phyloP scores from a whole-genome alignment of 108 stramenopile genomes.

The Chaetoceros tenuissimus region DNA sequence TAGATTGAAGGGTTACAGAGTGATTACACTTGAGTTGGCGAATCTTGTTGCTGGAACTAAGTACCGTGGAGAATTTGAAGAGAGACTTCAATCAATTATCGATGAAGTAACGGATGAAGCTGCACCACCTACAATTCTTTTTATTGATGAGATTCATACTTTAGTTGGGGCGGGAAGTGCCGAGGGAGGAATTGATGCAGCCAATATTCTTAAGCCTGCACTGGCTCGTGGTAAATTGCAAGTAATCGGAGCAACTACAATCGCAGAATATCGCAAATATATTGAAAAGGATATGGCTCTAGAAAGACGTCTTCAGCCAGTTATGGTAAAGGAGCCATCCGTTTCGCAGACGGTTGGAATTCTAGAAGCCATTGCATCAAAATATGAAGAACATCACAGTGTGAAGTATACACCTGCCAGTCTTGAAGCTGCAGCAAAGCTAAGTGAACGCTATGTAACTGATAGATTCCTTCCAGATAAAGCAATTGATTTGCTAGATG shows the following conservation, averaged over 20 bases:
- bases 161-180: conserved; percentile 53
- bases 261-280: conserved; percentile 84
- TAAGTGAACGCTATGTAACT: conserved; percentile 67
- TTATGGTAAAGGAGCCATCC: conserved; percentile 76
- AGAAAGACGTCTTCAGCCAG: conserved; percentile 82
- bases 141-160: conserved; percentile 63
- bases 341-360: conserved; percentile 68
- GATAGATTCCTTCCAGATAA: conserved; percentile 87
- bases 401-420: conserved; percentile 54
- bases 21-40: conserved; percentile 73
- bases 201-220: conserved; percentile 88
- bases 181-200: conserved; percentile 88
- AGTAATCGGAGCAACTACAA: conserved; percentile 87
- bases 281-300: conserved; percentile 91
- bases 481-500: conserved; percentile 92
- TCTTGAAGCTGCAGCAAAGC: conserved; percentile 53
- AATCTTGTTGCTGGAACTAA: conserved; percentile 80
- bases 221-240: conserved; percentile 75
- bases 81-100: conserved; percentile 71
- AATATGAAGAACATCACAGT: conserved; percentile 68
- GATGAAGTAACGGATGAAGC: conserved; percentile 70
- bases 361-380: conserved; percentile 53
- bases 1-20: conserved; percentile 53
- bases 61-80: conserved; percentile 87
- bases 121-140: conserved; percentile 77